Evolutionary conservation across 345 rosid genomes (phyloP).

Genomic region (Populus davidiana): DNA sequence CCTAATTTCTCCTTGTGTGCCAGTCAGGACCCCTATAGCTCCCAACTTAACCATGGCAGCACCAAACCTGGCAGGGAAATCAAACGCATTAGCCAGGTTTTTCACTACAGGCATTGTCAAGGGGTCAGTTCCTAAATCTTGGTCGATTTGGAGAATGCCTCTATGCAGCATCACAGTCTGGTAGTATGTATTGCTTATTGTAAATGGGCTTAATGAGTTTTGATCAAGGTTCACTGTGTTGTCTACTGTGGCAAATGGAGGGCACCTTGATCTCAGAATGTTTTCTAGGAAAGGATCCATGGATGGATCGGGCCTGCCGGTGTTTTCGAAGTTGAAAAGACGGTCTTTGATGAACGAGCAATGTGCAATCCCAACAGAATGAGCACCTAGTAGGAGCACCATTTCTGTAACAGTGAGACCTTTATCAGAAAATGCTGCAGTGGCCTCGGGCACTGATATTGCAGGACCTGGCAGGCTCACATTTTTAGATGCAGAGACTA

Average conservation of each 20-base stretch:
- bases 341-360: slow-evolving; percentile 43
- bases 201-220: slow-evolving; percentile 17
- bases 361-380: slow-evolving; percentile 48
- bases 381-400: slow-evolving; percentile 64
- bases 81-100: slow-evolving; percentile 19
- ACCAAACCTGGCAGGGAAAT: slow-evolving; percentile 31
- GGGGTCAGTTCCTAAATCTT: slow-evolving; percentile 27
- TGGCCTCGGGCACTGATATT: slow-evolving; percentile 40
- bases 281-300: slow-evolving; percentile 30
- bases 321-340: slow-evolving; percentile 36
- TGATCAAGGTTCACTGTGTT: slow-evolving; percentile 33
- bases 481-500: slow-evolving; percentile 33
- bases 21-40: slow-evolving; percentile 32
- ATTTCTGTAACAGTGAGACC: slow-evolving; percentile 42
- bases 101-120: slow-evolving; percentile 23
- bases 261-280: slow-evolving; percentile 32
- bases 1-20: slow-evolving; percentile 38
- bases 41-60: slow-evolving; percentile 50
- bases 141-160: slow-evolving; percentile 38
- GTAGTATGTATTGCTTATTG: slow-evolving; percentile 28
- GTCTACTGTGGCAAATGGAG: slow-evolving; percentile 13
- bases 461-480: slow-evolving; percentile 50
- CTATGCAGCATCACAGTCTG: slow-evolving; percentile 22
- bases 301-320: slow-evolving; percentile 33
- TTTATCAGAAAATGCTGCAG: slow-evolving; percentile 35